Base-by-base conservation (phyloP, 345 rosid genomes). In the Erucastrum elatum region DNA sequence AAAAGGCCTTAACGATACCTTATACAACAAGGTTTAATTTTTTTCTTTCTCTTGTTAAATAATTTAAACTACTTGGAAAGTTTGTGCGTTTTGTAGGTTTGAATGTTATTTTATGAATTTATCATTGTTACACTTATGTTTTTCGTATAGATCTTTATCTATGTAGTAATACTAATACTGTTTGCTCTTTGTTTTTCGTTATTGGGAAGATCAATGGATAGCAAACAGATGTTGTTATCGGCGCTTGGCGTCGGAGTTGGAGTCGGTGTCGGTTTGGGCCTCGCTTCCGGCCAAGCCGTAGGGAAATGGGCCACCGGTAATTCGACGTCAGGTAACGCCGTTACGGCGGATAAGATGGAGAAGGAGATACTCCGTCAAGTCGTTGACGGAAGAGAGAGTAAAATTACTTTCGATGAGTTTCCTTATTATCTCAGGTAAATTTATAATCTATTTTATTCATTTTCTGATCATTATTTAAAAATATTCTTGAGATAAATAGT, bases 221-320 rank as follows among this genome's bases (percentile, higher is more conserved):
- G 77, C 55, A 81, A 81, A 66, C 84, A 81, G 80, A 81, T 81
- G 81, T 67, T 81, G 5, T 76, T 81, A 6, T 81, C 84, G 62
- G 84, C 81, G 72, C 77, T 81, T 0, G 84, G 84, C 58, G 84
- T 81, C 13, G 84, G 84, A 62, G 84, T 81, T 37, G 84, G 84
- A 66, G 84, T 81, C 29, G 81, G 84, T 9, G 84, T 81, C 2
- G 84, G 84, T 62, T 71, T 77, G 4, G 81, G 84, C 1, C 55
- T 81, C 35, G 81, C 81, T 33, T 76, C 81, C 0, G 81, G 84
- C 55, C 84, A 76, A 64, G 66, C 81, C 33, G 77, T 77, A 5
- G 84, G 84, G 0, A 76, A 72, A 68, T 77, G 81, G 81, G 70
- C 78, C 35, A 11, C 59, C 27, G 81, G 81, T 1, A 81, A 73